Base-by-base conservation (phyloP, 768 basidiomycete species). In the Boletus edulis region DNA sequence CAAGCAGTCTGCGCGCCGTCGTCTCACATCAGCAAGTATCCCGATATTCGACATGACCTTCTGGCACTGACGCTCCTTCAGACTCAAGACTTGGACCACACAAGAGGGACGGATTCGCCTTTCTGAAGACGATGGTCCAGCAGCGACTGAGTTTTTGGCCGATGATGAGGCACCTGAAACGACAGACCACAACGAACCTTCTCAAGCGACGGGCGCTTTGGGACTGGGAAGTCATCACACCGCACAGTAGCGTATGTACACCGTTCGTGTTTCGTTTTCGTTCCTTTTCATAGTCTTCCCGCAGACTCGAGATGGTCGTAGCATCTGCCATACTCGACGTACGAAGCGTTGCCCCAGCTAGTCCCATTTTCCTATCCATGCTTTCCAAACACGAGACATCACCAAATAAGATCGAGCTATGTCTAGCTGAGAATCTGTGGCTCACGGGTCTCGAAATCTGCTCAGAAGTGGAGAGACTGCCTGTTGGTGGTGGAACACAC, bases 71-170 rank as follows among this genome's bases (percentile, higher is more conserved):
- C 31, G 14, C 55, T 42, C 44, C 32, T 49, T 20, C 61, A 89
- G 87, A 59, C 68, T 89, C 50, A 82, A 82, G 59, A 81, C 80
- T 7, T 79, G 85, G 68, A 74, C 76, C 3, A 68, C 72, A 15
- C 63, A 70, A 15, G 82, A 84, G 55, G 87, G 87, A 3, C 75
- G 67, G 7, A 86, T 89, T 51, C 79, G 87, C 10, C 75, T 89
- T 20, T 87, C 85, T 45, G 77, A 81, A 62, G 87, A 89, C 59
- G 85, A 88, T 50, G 84, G 85, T 0, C 87, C 87, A 13, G 77
- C 86, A n/a, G 79, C 85, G n/a, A 73, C 75, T 15, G 83, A 84
- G 51, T 88, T 88, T 57, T 60, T 89, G 46, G 78, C 81, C 32
- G 78, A 81, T 45, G 83, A 84, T 44, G 84, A 77, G 17, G 67